A percentile compares a stretch with the other conserved stretches of the same genome.
Evolutionary conservation across 2,329 filamentous ascomycete genomes (phyloP).

Genomic region (Sclerotinia spermophila): DNA sequence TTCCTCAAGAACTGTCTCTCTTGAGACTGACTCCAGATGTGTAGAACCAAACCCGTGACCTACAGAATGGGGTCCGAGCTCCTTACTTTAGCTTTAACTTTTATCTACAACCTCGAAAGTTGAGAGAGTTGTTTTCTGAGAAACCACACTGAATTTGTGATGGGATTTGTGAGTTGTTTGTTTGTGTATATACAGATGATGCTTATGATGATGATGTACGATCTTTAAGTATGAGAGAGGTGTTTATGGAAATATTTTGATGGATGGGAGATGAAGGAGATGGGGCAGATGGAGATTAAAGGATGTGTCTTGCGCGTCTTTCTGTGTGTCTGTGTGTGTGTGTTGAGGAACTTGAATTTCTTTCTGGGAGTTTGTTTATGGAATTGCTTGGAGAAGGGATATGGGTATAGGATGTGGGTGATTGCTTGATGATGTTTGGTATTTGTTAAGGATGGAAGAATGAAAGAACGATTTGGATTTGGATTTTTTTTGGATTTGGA

Average conservation of each 20-base stretch:
- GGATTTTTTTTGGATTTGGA: background rate
- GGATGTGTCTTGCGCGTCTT: no score
- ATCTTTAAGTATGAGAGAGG: background rate
- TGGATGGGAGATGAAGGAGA: no score
- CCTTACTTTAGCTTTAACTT: background rate
- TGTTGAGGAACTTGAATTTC: background rate
- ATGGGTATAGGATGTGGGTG: background rate
- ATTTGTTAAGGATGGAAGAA: background rate
- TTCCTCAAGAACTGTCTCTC: no score
- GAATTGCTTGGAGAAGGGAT: background rate
- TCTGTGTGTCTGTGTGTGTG: no score
- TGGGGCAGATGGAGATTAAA: background rate
- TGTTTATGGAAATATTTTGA: background rate
- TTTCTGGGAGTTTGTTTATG: background rate
- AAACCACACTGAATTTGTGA: no score
- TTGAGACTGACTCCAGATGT: no score
- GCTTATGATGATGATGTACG: background rate
- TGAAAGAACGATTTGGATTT: no score
- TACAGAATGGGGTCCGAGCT: background rate
- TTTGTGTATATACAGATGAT: no score
- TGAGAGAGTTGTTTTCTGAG: no score
- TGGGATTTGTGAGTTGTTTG: no score
- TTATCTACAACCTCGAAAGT: background rate
- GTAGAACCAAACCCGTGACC: background rate
- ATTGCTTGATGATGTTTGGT: background rate